These are phyloP conservation scores for Tricholoma sp. DNA, from an alignment of 768 basidiomycete genomes.

Conservation along the genomic window DNA sequence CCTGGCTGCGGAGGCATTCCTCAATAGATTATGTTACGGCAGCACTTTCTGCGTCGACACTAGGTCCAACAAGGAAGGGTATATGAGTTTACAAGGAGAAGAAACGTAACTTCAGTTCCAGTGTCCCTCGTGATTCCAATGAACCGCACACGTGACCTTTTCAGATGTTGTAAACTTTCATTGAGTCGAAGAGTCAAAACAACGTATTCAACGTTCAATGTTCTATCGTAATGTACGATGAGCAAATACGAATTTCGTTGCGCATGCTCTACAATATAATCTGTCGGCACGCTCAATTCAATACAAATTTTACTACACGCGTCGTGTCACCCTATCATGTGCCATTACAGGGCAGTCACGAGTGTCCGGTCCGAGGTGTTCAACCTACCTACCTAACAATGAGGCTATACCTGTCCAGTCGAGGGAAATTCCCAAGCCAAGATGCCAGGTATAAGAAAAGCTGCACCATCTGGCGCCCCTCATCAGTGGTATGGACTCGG, in stretches of 20 bases:
- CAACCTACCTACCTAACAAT: neutral
- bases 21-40: neutral
- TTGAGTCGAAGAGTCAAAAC: too few relatives aligned
- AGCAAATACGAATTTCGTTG: too few relatives aligned
- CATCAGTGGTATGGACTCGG: neutral
- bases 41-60: neutral
- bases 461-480: too few relatives aligned
- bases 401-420: too few relatives aligned
- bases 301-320: neutral
- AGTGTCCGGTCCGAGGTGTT: too few relatives aligned
- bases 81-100: neutral
- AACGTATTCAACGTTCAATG: neutral
- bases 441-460: too few relatives aligned
- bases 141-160: neutral
- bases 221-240: too few relatives aligned
- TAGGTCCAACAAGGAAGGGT: neutral
- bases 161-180: too few relatives aligned
- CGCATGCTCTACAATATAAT: too few relatives aligned
- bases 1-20: conserved; percentile 70
- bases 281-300: too few relatives aligned
- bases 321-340: neutral
- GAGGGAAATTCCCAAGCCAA: too few relatives aligned
- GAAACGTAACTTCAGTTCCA: too few relatives aligned
- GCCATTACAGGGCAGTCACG: neutral
- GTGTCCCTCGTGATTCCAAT: neutral